phyloP scores from a whole-genome alignment of 2,329 filamentous ascomycete genomes.

The Colletotrichum sp. region DNA sequence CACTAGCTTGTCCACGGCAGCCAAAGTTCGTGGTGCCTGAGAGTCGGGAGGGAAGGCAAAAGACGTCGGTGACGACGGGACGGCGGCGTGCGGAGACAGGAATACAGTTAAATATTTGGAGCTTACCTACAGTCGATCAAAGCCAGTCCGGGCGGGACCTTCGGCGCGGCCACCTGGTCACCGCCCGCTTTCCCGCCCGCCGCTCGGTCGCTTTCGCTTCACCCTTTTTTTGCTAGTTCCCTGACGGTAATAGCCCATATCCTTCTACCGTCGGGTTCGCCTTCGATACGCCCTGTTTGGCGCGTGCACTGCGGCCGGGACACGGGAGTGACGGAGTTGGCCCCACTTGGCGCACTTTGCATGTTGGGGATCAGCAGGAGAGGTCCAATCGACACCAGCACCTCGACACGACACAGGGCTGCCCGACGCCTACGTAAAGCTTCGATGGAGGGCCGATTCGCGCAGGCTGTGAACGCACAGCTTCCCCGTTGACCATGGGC shows the following conservation, averaged over 20 bases:
- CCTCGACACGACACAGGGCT: not conserved
- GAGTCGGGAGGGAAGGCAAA: not conserved
- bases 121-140: not conserved
- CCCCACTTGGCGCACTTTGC: conserved; percentile 5
- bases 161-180: not conserved
- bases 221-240: not conserved
- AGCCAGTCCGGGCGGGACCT: not conserved
- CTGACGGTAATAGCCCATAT: not conserved
- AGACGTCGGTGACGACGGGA: not conserved
- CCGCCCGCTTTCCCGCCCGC: not conserved
- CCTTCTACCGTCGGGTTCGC: not conserved
- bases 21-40: not conserved
- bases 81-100: not conserved
- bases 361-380: conserved; percentile 4
- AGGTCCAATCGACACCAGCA: not conserved
- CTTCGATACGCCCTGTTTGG: not conserved
- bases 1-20: not conserved
- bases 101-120: conserved; percentile 4
- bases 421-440: not conserved
- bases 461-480: not conserved
- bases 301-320: conserved; percentile 1
- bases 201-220: not conserved
- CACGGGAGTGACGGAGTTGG: conserved; percentile 11
- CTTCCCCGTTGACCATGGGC: not conserved
- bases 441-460: not conserved